A percentile compares a stretch with the other conserved stretches of the same genome.
These are phyloP conservation scores for Helichrysum umbraculigerum DNA, from an alignment of 129 eudicot genomes.

Conservation along the genomic window DNA sequence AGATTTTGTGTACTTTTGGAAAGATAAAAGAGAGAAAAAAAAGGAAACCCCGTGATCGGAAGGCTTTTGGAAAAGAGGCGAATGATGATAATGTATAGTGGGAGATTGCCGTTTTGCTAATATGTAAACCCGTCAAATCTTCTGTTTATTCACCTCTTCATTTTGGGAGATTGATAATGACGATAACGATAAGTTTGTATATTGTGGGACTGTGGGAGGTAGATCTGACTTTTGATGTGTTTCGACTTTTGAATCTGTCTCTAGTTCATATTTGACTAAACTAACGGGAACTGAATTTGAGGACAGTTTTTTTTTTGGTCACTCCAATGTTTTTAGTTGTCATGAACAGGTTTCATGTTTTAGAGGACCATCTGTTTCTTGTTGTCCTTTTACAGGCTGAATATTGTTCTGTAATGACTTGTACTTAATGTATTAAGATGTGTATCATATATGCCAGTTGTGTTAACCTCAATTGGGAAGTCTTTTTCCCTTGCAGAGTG, in stretches of 20 bases:
- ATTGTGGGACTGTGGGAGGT: constrained; percentile 27
- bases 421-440: constrained; percentile 19
- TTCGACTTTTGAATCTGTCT: constrained; percentile 13
- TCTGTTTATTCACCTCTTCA: constrained; percentile 28
- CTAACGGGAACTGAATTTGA: constrained; percentile 21
- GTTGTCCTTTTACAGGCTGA: constrained; percentile 19
- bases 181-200: constrained; percentile 27
- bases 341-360: constrained; percentile 34
- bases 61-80: constrained; percentile 31
- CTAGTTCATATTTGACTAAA: constrained; percentile 27
- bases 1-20: constrained; percentile 50
- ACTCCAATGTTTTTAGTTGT: constrained; percentile 26
- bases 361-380: constrained; percentile 34
- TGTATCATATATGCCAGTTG: constrained; percentile 14
- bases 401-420: constrained; percentile 29
- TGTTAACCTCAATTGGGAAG: neutral
- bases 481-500: neutral
- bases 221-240: constrained; percentile 36
- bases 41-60: constrained; percentile 26
- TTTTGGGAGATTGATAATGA: constrained; percentile 27
- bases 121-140: constrained; percentile 30
- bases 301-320: neutral
- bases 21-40: constrained; percentile 12
- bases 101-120: constrained; percentile 33
- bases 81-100: constrained; percentile 27